Evolutionary conservation across 2,329 filamentous ascomycete species (phyloP).

Genomic region (Alternaria brassicae): DNA sequence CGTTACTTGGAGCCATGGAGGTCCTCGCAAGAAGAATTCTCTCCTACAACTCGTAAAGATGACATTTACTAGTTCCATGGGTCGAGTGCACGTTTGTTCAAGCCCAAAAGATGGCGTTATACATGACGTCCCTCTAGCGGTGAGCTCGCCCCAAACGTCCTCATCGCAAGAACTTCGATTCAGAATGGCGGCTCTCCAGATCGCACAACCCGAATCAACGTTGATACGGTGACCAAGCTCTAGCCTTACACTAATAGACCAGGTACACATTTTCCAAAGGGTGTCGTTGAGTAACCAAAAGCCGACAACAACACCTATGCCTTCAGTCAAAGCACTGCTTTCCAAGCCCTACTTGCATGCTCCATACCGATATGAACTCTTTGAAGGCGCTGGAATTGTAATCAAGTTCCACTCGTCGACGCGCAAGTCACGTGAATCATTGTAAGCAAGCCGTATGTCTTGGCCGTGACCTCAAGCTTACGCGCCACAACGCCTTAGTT

Average conservation of each 20-base stretch:
- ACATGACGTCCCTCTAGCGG: background rate
- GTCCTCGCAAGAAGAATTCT: background rate
- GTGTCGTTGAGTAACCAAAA: conserved; percentile 2
- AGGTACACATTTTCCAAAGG: background rate
- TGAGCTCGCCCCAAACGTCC: background rate
- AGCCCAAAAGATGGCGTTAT: background rate
- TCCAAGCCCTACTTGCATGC: background rate
- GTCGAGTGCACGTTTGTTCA: background rate
- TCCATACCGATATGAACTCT: background rate
- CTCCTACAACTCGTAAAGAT: background rate
- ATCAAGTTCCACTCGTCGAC: background rate
- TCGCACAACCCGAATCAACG: no score
- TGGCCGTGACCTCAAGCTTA: conserved; percentile 12
- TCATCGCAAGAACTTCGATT: background rate
- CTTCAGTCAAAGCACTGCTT: background rate
- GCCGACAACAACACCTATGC: background rate
- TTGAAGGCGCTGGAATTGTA: background rate
- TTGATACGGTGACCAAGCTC: background rate
- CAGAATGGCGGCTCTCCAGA: background rate
- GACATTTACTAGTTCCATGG: background rate
- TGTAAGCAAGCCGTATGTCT: conserved; percentile 18
- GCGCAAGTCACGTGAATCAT: background rate
- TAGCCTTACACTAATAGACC: background rate
- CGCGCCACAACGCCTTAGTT: background rate
- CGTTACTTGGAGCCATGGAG: background rate